phyloP scores from a whole-genome alignment of 148 eudicot genomes.

The Rhododendron simsii region DNA sequence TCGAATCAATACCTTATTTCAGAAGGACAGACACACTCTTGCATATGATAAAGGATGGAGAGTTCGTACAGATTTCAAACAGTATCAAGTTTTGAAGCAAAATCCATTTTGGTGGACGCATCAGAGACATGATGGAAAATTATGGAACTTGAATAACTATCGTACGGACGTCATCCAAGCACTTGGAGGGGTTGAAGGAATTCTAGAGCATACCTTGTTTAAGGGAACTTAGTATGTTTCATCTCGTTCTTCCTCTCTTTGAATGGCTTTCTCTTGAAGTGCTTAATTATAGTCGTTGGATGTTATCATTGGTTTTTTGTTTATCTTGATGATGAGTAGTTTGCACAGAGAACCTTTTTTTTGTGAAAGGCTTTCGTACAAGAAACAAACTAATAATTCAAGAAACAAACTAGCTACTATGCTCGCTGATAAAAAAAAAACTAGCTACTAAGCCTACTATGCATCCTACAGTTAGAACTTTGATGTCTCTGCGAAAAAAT shows the following conservation, averaged over 20 bases:
- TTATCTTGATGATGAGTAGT: neutral
- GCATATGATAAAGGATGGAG: conserved; percentile 99
- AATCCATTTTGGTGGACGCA: conserved; percentile 99
- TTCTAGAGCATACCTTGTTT: conserved; percentile 90
- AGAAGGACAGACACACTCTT: conserved; percentile 96
- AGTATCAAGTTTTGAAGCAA: conserved; percentile 95
- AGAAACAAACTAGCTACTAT: neutral
- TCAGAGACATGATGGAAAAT: conserved; percentile 96
- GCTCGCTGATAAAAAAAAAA: neutral
- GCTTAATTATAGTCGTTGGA: neutral
- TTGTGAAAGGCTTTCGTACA: neutral
- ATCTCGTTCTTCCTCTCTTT: neutral
- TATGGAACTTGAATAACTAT: conserved; percentile 98
- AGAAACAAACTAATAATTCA: neutral
- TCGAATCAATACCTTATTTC: conserved; percentile 94
- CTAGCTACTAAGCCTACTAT: neutral
- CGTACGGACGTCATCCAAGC: conserved; percentile 99
- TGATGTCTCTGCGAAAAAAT: neutral
- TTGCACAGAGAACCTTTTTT: neutral
- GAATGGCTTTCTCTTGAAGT: neutral
- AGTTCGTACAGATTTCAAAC: conserved; percentile 96
- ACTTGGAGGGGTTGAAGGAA: conserved; percentile 99
- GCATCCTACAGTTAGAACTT: neutral
- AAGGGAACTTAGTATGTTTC: conserved; percentile 86
- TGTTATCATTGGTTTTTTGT: neutral